Conservation (phyloP, 176 grass and related monocot genomes). For the Neostapfia colusana region DNA sequence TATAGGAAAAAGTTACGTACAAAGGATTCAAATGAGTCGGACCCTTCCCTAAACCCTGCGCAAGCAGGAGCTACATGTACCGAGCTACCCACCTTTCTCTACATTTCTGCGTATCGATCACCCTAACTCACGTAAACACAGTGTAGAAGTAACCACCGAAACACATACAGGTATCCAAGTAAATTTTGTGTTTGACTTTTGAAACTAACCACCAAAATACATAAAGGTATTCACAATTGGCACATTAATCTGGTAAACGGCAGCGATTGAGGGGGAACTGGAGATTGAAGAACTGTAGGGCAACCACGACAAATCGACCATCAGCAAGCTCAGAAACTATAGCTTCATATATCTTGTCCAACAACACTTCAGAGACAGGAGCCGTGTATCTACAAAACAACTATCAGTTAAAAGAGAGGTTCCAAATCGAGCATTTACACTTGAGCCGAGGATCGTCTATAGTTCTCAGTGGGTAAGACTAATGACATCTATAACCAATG, state of each 20-base stretch:
- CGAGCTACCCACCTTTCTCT: too few relatives aligned
- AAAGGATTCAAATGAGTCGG: too few relatives aligned
- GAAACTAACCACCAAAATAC: too few relatives aligned
- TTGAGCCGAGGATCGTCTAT: slow-evolving; percentile 13
- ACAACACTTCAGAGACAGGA: slow-evolving; percentile 23
- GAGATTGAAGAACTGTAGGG: not conserved
- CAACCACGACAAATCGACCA: not conserved
- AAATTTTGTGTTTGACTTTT: too few relatives aligned
- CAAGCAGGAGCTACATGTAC: too few relatives aligned
- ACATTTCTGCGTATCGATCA: too few relatives aligned
- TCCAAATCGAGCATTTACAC: slow-evolving; percentile 37
- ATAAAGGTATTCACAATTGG: too few relatives aligned
- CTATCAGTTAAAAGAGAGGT: slow-evolving; percentile 20
- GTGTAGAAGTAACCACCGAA: too few relatives aligned
- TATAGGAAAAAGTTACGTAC: too few relatives aligned
- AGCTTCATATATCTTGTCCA: slow-evolving; percentile 30
- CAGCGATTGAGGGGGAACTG: not conserved
- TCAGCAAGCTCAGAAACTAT: slow-evolving; percentile 14
- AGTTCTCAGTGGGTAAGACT: slow-evolving; percentile 10
- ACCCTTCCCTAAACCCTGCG: too few relatives aligned
- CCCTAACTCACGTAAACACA: too few relatives aligned
- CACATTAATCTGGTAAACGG: not conserved
- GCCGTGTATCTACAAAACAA: slow-evolving; percentile 42
- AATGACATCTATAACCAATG: slow-evolving; percentile 42
- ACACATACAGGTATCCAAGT: too few relatives aligned